phyloP scores from a whole-genome alignment of 2,329 filamentous ascomycete genomes.

The Onygenales sp. region DNA sequence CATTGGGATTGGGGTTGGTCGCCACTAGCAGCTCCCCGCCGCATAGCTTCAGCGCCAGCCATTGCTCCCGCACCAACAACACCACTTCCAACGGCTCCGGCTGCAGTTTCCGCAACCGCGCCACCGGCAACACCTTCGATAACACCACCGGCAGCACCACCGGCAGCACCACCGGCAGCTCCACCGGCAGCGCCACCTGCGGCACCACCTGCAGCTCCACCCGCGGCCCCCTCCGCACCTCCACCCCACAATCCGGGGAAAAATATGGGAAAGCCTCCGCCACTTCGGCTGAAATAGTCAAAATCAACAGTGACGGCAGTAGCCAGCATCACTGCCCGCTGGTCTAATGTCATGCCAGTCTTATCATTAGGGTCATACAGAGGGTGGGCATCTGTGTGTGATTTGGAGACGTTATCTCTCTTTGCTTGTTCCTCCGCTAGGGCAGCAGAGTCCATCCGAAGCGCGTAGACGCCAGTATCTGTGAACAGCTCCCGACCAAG shows the following conservation, averaged over 20 bases:
- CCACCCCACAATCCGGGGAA: slow-evolving; percentile 37
- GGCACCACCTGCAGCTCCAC: slow-evolving; percentile 22
- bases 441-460: slow-evolving; percentile 54
- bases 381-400: slow-evolving; percentile 15
- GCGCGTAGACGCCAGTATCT: slow-evolving; percentile 55
- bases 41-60: slow-evolving; percentile 56
- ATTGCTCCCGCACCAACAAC: slow-evolving; percentile 48
- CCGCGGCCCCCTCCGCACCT: slow-evolving; percentile 23
- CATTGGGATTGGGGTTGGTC: neutral
- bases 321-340: slow-evolving; percentile 57
- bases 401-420: slow-evolving; percentile 29
- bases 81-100: slow-evolving; percentile 34
- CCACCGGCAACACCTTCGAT: slow-evolving; percentile 15
- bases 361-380: slow-evolving; percentile 9
- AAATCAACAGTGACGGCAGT: slow-evolving; percentile 58
- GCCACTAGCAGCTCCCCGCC: slow-evolving; percentile 28
- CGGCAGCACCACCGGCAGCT: slow-evolving; percentile 32
- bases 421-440: slow-evolving; percentile 28
- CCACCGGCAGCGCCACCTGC: slow-evolving; percentile 16
- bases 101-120: slow-evolving; percentile 29
- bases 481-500: slow-evolving; percentile 57
- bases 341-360: slow-evolving; percentile 54
- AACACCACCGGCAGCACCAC: slow-evolving; percentile 22
- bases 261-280: slow-evolving; percentile 41
- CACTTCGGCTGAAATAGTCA: slow-evolving; percentile 54